phyloP scores from a whole-genome alignment of 352 stramenopile species.

The Halophytophthora batemanensis region DNA sequence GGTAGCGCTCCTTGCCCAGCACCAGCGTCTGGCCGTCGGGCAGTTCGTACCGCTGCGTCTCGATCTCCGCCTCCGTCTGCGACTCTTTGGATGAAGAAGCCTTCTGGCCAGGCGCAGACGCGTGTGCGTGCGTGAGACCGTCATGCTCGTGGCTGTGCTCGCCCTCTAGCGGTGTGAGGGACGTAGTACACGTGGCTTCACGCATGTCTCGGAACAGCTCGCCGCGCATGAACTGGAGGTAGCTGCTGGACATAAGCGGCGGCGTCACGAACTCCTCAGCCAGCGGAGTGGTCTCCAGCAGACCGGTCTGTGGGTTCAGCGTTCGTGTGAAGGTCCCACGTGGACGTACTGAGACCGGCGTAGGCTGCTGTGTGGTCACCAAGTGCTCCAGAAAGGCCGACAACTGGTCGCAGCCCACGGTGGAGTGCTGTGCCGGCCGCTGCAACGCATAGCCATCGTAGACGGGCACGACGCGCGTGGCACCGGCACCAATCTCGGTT shows the following conservation, averaged over 20 bases:
- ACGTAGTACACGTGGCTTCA: conserved; percentile 51
- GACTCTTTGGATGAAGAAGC: conserved; percentile 2
- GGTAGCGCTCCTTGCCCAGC: conserved; percentile 66
- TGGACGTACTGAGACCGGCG: conserved; percentile 41
- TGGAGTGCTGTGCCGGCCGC: conserved; percentile 69
- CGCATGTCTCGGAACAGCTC: conserved; percentile 80
- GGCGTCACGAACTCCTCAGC: conserved; percentile 33
- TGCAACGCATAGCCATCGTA: conserved; percentile 90
- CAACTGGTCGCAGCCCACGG: conserved; percentile 68
- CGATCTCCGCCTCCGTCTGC: conserved; percentile 16
- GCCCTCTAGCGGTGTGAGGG: conserved; percentile 48
- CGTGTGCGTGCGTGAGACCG: conserved; percentile 19
- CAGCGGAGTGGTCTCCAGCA: conserved; percentile 55
- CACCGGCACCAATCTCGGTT: conserved; percentile 84
- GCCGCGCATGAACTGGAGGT: conserved; percentile 67
- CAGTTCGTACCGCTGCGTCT: conserved; percentile 66
- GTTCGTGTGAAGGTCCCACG: conserved; percentile 64
- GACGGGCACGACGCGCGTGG: conserved; percentile 85
- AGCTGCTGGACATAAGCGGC: conserved; percentile 56
- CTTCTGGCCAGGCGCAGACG: conserved; percentile 12
- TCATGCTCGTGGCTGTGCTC: conserved; percentile 2
- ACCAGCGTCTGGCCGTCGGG: conserved; percentile 69
- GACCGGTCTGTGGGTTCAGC: conserved; percentile 43
- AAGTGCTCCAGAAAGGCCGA: conserved; percentile 72
- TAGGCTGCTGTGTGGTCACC: conserved; percentile 35